phyloP scores from a whole-genome alignment of 257 asterid species.

The Thymus mandschuricus region DNA sequence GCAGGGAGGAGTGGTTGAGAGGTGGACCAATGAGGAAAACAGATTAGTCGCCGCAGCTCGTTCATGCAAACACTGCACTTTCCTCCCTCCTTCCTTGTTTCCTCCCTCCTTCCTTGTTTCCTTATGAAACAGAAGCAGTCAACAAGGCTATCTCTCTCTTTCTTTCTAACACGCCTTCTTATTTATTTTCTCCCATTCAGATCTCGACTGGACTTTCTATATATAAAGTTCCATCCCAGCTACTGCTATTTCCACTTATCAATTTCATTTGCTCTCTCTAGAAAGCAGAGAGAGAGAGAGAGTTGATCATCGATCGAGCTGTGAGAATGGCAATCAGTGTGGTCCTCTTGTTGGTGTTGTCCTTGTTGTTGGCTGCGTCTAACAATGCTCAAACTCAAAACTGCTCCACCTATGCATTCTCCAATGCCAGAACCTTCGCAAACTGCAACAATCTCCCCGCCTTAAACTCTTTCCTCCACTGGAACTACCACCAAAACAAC shows the following conservation, averaged over 20 bases:
- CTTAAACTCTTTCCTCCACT: slow-evolving; percentile 18
- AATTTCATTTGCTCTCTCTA: neutral
- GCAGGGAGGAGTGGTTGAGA: neutral
- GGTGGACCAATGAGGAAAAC: neutral
- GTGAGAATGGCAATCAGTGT: too few relatives aligned
- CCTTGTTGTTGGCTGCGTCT: slow-evolving; percentile 9
- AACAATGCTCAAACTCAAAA: slow-evolving; percentile 41
- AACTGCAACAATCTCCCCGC: slow-evolving; percentile 23
- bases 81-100: slow-evolving; percentile 2
- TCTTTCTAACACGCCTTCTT: too few relatives aligned
- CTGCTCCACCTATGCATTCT: slow-evolving; percentile 26
- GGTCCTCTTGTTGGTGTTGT: neutral
- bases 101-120: neutral
- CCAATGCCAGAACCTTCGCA: neutral
- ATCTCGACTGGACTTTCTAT: neutral
- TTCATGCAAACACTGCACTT: neutral
- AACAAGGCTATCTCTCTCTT: slow-evolving; percentile 5
- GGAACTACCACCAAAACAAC: slow-evolving; percentile 24
- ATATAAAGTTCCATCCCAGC: slow-evolving; percentile 1
- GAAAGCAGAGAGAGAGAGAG: neutral
- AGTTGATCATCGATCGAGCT: neutral
- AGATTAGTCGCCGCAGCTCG: neutral
- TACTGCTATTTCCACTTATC: neutral
- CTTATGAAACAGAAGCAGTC: neutral
- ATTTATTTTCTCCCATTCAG: slow-evolving; percentile 15